Base-by-base conservation (phyloP, 2,329 filamentous ascomycete species). In the Elsinoe necatrix region DNA sequence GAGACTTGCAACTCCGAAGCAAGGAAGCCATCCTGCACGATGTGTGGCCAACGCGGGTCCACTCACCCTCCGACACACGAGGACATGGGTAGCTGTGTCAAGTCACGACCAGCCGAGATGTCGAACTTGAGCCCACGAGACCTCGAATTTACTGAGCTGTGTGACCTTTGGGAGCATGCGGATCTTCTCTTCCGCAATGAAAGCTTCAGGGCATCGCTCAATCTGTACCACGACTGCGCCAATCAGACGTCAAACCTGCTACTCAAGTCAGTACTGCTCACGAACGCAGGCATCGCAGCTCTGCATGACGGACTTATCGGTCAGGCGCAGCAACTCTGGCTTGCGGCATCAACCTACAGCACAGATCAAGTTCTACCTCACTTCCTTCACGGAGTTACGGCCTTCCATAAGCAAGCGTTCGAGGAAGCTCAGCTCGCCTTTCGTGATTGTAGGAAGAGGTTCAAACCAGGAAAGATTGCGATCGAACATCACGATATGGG, bases 131-230 rank as follows among this genome's bases (percentile, higher is more conserved):
- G 21, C 39, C 14, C 27, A 48, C n/a, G 9, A 48, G 27, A 48
- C 9, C 25, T 37, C 23, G 34, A 21, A 9, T 41, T 54, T 23
- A 27, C 11, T 20, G 23, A 41, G 34, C 18, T 56, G 12, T 42
- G 20, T n/a, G 52, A 58, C 16, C 14, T 51, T 23, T 58, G 57
- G 57, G 48, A 39, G 35, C 29, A 56, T 37, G 57, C 57, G 37
- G 55, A 39, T 29, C 54, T 56, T 20, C 54, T 58, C 23, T 58
- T 58, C 57, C 16, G 25, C 14, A 56, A 50, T 31, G 41, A 45
- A 25, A 34, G 23, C 16, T 59, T 45, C 7, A 35, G 52, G 18
- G 23, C 47, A 37, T 31, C 57, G 12, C 25, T 52, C 34, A 35
- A 31, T 11, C n/a, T 41, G n/a, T 59, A 56, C 42, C 54, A 50